These are phyloP conservation scores for Elaeis oleifera DNA, from an alignment of 202 grass and related monocot genomes.

Conservation along the genomic window DNA sequence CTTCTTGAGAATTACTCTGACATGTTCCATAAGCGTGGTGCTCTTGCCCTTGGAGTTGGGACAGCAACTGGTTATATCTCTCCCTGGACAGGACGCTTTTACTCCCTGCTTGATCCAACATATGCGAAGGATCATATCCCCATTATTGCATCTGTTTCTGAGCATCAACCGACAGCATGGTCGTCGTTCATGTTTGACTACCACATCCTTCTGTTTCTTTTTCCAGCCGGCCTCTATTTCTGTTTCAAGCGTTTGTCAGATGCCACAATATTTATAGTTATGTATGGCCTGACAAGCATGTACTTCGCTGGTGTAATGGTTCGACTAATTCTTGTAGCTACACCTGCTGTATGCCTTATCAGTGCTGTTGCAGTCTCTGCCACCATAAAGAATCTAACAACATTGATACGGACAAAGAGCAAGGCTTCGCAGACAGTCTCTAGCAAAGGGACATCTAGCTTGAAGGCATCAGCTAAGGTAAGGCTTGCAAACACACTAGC, in stretches of 20 bases:
- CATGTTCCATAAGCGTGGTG: conserved; percentile 63
- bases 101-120: conserved; percentile 97
- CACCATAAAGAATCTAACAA: conserved; percentile 90
- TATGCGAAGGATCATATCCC: conserved; percentile 99
- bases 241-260: conserved; percentile 94
- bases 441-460: conserved; percentile 53
- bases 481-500: conserved; percentile 13
- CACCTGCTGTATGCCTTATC: conserved; percentile 93
- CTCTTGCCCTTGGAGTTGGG: conserved; percentile 84
- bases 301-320: conserved; percentile 99
- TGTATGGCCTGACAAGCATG: conserved; percentile 98
- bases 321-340: conserved; percentile 89
- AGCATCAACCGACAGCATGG: conserved; percentile 99
- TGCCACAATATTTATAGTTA: conserved; percentile 93
- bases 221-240: conserved; percentile 93
- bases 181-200: conserved; percentile 99
- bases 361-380: conserved; percentile 93
- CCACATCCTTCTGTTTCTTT: conserved; percentile 98
- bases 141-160: conserved; percentile 92
- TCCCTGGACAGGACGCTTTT: conserved; percentile 96
- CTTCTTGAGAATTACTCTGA: conserved; percentile 82
- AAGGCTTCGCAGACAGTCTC: conserved; percentile 49
- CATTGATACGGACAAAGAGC: conserved; percentile 65
- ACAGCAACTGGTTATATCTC: conserved; percentile 98
- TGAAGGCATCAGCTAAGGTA: conserved; percentile 95